Percentiles rank a stretch among this genome's conserved stretches.
Conservation (phyloP, 176 grass and related monocot genomes). For the Calamus simplicifolius region DNA sequence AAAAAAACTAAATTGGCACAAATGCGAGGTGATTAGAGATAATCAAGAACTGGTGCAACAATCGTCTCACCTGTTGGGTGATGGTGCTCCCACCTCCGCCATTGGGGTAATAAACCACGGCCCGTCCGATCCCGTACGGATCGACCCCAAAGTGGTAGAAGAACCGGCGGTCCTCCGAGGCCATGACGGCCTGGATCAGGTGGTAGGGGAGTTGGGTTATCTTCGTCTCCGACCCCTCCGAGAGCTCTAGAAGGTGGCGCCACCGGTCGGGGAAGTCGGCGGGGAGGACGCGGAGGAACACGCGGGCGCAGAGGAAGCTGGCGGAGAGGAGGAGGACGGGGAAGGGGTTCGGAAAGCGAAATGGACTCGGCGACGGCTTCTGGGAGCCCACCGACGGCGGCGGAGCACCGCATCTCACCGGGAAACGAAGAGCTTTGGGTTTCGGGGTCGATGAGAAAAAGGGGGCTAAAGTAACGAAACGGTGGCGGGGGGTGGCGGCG, state of each 20-base stretch:
- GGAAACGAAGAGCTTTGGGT: not conserved
- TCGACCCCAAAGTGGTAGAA: conserved; percentile 10
- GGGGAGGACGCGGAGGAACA: not conserved
- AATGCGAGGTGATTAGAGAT: no score
- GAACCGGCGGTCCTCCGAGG: conserved; percentile 1
- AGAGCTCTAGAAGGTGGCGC: not conserved
- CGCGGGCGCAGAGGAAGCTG: not conserved
- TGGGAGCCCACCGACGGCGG: no score
- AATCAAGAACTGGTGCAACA: no score
- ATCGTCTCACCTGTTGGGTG: conserved; percentile 7
- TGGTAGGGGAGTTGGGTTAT: conserved; percentile 1
- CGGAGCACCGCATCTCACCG: not conserved
- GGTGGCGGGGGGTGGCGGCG: not conserved
- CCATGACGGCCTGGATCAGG: conserved; percentile 2
- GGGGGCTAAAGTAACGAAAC: not conserved
- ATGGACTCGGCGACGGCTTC: no score
- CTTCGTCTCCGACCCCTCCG: conserved; percentile 3
- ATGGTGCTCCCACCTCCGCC: conserved; percentile 13
- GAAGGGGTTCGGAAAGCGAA: not conserved
- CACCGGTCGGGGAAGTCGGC: not conserved
- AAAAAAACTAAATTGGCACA: no score
- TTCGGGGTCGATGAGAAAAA: not conserved
- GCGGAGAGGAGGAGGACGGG: not conserved
- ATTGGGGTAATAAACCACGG: conserved; percentile 7
- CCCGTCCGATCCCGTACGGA: conserved; percentile 10